Percentiles rank a stretch among this genome's conserved stretches.
Evolutionary conservation across 2,329 filamentous ascomycete genomes (phyloP).

Genomic region (Cryphonectria japonica): DNA sequence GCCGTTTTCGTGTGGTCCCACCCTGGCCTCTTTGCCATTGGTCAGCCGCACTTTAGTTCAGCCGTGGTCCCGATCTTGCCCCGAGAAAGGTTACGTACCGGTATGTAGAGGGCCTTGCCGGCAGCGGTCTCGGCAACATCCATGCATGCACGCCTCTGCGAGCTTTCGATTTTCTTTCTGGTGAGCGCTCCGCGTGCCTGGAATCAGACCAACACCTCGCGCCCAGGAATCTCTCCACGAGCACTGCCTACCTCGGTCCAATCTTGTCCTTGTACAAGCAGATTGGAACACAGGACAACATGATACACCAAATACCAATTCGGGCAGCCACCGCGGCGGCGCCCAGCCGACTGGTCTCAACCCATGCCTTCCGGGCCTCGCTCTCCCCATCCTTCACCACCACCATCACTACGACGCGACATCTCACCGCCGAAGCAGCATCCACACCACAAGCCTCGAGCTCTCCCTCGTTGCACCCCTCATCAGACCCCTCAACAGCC

Average conservation of each 20-base stretch:
- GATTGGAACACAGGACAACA: neutral
- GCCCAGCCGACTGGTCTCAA: constrained; percentile 20
- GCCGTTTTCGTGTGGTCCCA: constrained; percentile 29
- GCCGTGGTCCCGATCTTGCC: constrained; percentile 12
- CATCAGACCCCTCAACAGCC: constrained; percentile 26
- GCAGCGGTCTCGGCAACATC: constrained; percentile 19
- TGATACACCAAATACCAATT: constrained; percentile 26
- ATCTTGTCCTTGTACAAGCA: neutral
- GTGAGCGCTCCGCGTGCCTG: neutral
- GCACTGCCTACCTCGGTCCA: neutral
- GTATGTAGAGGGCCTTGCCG: constrained; percentile 12
- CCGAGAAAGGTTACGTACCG: neutral
- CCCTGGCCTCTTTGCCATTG: constrained; percentile 9
- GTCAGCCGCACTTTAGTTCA: constrained; percentile 26
- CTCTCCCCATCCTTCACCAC: neutral
- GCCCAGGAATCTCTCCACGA: neutral
- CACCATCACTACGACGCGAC: neutral
- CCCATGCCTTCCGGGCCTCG: constrained; percentile 4
- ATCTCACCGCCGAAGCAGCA: constrained; percentile 8
- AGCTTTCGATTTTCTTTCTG: constrained; percentile 6
- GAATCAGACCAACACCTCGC: neutral
- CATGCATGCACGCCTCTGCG: neutral
- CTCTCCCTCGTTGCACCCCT: neutral
- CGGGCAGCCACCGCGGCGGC: constrained; percentile 22
- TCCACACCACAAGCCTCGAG: neutral